These are phyloP conservation scores for Hibiscus tridactylites DNA, from an alignment of 345 rosid species.

Conservation along the genomic window DNA sequence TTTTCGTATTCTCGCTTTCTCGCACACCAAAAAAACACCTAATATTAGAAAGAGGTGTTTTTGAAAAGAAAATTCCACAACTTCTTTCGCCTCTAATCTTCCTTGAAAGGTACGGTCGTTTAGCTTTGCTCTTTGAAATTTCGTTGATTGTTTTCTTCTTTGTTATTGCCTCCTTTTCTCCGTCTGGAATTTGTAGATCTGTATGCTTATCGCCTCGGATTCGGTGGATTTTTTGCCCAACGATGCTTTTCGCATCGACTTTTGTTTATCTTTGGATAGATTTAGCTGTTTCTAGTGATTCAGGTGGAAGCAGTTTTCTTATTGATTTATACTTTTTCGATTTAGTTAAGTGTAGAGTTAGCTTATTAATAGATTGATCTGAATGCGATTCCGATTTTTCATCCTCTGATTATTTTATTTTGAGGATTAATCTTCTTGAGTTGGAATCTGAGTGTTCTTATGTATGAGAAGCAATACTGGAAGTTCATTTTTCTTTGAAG, in stretches of 20 bases:
- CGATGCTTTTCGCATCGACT: neutral
- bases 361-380: neutral
- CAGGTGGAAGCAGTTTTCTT: neutral
- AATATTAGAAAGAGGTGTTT: neutral
- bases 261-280: neutral
- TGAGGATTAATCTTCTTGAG: neutral
- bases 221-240: neutral
- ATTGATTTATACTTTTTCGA: neutral
- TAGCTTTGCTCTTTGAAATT: neutral
- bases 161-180: neutral
- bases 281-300: neutral
- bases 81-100: neutral
- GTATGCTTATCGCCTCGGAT: constrained; percentile 10
- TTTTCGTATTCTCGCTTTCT: neutral
- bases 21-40: neutral
- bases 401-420: neutral
- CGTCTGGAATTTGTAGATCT: constrained; percentile 18
- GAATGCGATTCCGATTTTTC: neutral
- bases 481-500: neutral
- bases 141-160: neutral
- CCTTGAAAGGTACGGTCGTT: constrained; percentile 24
- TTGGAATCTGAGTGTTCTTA: neutral
- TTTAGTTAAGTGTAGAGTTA: neutral
- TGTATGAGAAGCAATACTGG: neutral
- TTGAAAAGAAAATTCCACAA: constrained; percentile 19